These are phyloP conservation scores for Claviceps pazoutovae DNA, from an alignment of 2,329 filamentous ascomycete genomes.

Conservation along the genomic window DNA sequence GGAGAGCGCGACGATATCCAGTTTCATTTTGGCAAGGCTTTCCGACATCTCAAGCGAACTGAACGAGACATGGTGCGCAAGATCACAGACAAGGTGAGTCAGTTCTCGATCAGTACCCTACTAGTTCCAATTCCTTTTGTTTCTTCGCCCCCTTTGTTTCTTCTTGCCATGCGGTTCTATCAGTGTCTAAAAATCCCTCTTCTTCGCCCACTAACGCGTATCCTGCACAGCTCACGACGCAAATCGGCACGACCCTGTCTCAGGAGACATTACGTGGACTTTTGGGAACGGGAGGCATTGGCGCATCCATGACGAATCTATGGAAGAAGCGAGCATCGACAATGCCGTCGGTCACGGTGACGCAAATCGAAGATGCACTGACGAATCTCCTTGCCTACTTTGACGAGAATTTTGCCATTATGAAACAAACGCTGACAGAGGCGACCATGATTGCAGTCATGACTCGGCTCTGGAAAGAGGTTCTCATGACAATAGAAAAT, in stretches of 20 bases:
- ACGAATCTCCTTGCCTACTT: constrained; percentile 86
- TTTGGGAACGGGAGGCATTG: constrained; percentile 52
- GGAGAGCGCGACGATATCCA: constrained; percentile 96
- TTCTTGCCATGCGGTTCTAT: neutral
- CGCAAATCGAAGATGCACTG: constrained; percentile 67
- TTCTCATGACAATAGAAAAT: constrained; percentile 77
- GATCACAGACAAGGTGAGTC: constrained; percentile 89
- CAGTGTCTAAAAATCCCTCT: neutral
- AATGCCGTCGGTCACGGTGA: constrained; percentile 46
- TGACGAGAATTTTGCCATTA: constrained; percentile 96
- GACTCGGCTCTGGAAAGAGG: constrained; percentile 96
- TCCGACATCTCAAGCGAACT: constrained; percentile 84
- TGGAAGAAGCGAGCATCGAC: constrained; percentile 47
- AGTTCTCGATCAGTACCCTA: constrained; percentile 8
- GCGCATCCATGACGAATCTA: constrained; percentile 59
- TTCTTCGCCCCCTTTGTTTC: neutral
- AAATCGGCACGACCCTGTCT: constrained; percentile 83
- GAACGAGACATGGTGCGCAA: constrained; percentile 97
- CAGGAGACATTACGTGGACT: constrained; percentile 63
- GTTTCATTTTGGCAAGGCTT: constrained; percentile 96
- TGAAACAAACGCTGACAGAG: constrained; percentile 91
- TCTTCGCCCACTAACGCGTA: constrained; percentile 1
- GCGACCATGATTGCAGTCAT: constrained; percentile 98
- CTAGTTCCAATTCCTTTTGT: neutral
- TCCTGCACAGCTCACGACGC: constrained; percentile 58